These are phyloP conservation scores for Cryptosporidium andersoni DNA, from an alignment of 169 alveolate species.

Conservation along the genomic window DNA sequence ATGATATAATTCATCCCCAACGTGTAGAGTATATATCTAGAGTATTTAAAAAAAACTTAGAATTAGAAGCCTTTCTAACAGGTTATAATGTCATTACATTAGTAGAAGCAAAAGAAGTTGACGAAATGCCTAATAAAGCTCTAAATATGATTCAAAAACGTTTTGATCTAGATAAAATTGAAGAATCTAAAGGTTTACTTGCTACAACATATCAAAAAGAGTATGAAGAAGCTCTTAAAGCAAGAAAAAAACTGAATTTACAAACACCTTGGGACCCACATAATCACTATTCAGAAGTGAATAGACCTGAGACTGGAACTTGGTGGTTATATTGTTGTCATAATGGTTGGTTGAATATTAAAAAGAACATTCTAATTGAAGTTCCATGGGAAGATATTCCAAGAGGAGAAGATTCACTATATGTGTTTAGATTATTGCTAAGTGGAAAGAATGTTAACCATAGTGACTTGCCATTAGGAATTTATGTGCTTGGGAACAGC, in stretches of 20 bases:
- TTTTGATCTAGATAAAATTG: constrained; percentile 38
- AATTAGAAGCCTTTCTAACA: constrained; percentile 58
- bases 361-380: constrained; percentile 21
- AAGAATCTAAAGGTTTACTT: constrained; percentile 10
- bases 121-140: constrained; percentile 48
- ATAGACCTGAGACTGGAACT: constrained; percentile 68
- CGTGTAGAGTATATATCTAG: constrained; percentile 58
- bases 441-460: constrained; percentile 61
- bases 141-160: constrained; percentile 5
- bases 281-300: constrained; percentile 25
- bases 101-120: constrained; percentile 42
- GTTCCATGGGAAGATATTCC: constrained; percentile 54
- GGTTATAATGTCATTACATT: constrained; percentile 44
- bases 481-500: constrained; percentile 63
- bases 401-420: constrained; percentile 49
- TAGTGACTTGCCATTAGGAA: constrained; percentile 49
- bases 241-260: constrained; percentile 26
- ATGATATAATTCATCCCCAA: constrained; percentile 65
- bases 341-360: constrained; percentile 60
- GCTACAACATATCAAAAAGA: constrained; percentile 28
- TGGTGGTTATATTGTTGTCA: constrained; percentile 71
- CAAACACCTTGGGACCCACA: constrained; percentile 66
- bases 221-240: constrained; percentile 32
- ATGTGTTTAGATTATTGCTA: constrained; percentile 58
- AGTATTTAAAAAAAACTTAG: constrained; percentile 34